Conservation (phyloP, 2,329 filamentous ascomycete species). For the Pseudophaeomoniella oleicola region DNA sequence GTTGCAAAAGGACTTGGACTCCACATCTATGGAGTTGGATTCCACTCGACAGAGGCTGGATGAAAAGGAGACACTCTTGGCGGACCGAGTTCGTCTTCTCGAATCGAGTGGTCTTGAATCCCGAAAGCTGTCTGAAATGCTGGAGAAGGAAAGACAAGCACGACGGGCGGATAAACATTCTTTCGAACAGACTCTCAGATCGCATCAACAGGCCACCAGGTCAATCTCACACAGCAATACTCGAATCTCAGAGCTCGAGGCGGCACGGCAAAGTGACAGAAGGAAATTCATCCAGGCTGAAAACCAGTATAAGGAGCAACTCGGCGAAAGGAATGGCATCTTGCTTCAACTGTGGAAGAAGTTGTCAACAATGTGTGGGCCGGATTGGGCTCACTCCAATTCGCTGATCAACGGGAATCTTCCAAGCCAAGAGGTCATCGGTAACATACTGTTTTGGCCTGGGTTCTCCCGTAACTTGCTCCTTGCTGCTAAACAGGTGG, state of each 20-base stretch:
- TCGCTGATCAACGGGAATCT: slow-evolving; percentile 77
- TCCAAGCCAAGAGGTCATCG: slow-evolving; percentile 72
- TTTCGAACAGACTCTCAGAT: slow-evolving; percentile 78
- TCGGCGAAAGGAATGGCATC: slow-evolving; percentile 77
- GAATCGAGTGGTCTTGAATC: slow-evolving; percentile 81
- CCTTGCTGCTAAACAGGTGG: slow-evolving; percentile 73
- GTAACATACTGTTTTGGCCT: slow-evolving; percentile 58
- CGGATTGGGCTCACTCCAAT: slow-evolving; percentile 84
- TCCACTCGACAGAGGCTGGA: slow-evolving; percentile 58
- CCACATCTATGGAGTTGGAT: slow-evolving; percentile 70
- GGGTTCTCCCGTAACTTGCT: slow-evolving; percentile 85
- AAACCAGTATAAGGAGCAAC: slow-evolving; percentile 67
- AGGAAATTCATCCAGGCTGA: slow-evolving; percentile 64
- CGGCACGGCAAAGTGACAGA: slow-evolving; percentile 61
- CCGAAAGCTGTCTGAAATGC: slow-evolving; percentile 67
- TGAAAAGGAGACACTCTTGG: slow-evolving; percentile 85
- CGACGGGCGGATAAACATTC: slow-evolving; percentile 77
- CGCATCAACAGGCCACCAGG: slow-evolving; percentile 72
- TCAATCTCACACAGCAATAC: slow-evolving; percentile 75
- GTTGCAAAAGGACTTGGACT: slow-evolving; percentile 75
- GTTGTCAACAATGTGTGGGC: slow-evolving; percentile 70
- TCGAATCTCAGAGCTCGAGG: slow-evolving; percentile 74
- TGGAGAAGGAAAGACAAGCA: slow-evolving; percentile 77
- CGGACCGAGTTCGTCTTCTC: slow-evolving; percentile 74
- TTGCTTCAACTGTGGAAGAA: slow-evolving; percentile 83